Percentiles rank a stretch among this genome's conserved stretches.
Evolutionary conservation across 306 rosid species (phyloP).

Genomic region (Vicia faba): DNA sequence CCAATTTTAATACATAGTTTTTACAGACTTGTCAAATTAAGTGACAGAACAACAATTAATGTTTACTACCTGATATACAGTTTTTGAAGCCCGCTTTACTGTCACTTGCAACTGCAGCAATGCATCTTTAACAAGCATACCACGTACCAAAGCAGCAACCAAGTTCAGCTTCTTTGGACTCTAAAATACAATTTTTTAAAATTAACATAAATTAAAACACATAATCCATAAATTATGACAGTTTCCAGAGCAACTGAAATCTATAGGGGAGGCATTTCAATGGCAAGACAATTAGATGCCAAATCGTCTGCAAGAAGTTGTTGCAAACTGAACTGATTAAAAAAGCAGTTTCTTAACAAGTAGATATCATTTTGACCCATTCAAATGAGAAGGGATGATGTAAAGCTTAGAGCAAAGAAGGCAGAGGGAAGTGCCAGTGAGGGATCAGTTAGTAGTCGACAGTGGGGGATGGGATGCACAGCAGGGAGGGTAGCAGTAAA

Average conservation of each 20-base stretch:
- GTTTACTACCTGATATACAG: constrained; percentile 80
- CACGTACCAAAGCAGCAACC: constrained; percentile 93
- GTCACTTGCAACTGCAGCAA: constrained; percentile 85
- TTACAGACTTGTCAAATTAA: constrained; percentile 13
- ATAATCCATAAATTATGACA: constrained; percentile 2
- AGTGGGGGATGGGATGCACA: neutral
- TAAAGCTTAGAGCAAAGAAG: neutral
- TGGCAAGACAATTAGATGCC: neutral
- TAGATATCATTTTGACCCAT: neutral
- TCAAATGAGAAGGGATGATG: neutral
- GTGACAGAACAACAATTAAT: constrained; percentile 19
- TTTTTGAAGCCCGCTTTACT: constrained; percentile 85
- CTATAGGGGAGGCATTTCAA: constrained; percentile 25
- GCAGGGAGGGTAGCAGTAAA: neutral
- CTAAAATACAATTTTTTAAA: constrained; percentile 44
- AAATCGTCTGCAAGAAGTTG: constrained; percentile 9
- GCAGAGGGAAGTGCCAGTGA: neutral
- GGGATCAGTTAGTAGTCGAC: neutral
- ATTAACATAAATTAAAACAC: constrained; percentile 21
- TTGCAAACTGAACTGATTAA: neutral
- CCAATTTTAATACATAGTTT: constrained; percentile 16
- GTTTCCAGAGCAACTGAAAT: constrained; percentile 22
- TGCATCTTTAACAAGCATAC: constrained; percentile 99
- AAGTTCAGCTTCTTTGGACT: constrained; percentile 95
- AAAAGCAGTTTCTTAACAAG: constrained; percentile 15